A percentile compares a stretch with the other conserved stretches of the same genome.
These are phyloP conservation scores for Curvularia sp. DNA, from an alignment of 2,329 filamentous ascomycete genomes.

Conservation along the genomic window DNA sequence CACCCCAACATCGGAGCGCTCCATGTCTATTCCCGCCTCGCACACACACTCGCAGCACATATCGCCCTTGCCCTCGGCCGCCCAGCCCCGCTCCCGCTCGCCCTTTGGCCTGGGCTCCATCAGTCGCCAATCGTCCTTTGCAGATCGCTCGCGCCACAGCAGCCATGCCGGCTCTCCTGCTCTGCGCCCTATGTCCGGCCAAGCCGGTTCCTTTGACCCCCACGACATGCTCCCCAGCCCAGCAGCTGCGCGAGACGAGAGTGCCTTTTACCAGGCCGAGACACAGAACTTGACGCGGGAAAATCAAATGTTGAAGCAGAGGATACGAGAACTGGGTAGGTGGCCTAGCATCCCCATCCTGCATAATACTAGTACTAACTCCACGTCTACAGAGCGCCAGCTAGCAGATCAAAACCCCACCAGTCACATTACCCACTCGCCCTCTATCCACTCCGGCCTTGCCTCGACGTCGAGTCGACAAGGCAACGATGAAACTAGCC, in stretches of 20 bases:
- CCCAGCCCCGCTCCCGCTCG: slow-evolving; percentile 54
- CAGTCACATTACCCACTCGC: slow-evolving; percentile 42
- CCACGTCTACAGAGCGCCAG: slow-evolving; percentile 43
- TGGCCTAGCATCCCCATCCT: not conserved
- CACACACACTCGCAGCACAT: slow-evolving; percentile 33
- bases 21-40: slow-evolving; percentile 52
- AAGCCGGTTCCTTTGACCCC: slow-evolving; percentile 52
- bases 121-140: slow-evolving; percentile 55
- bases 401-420: slow-evolving; percentile 44
- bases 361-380: slow-evolving; percentile 5
- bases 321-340: slow-evolving; percentile 75
- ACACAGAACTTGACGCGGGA: slow-evolving; percentile 78
- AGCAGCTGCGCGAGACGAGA: slow-evolving; percentile 66
- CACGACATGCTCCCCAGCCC: slow-evolving; percentile 69
- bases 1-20: slow-evolving; percentile 57
- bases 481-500: slow-evolving; percentile 11
- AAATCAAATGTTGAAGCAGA: slow-evolving; percentile 81
- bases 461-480: slow-evolving; percentile 32
- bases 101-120: slow-evolving; percentile 46
- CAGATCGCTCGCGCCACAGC: slow-evolving; percentile 47
- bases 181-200: slow-evolving; percentile 62
- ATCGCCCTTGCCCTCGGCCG: slow-evolving; percentile 55
- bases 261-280: slow-evolving; percentile 81
- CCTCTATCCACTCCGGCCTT: slow-evolving; percentile 38
- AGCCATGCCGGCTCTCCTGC: slow-evolving; percentile 54